Evolutionary conservation across 495 filamentous ascomycete genomes (phyloP).

Genomic region (Lichenothelia convexa): DNA sequence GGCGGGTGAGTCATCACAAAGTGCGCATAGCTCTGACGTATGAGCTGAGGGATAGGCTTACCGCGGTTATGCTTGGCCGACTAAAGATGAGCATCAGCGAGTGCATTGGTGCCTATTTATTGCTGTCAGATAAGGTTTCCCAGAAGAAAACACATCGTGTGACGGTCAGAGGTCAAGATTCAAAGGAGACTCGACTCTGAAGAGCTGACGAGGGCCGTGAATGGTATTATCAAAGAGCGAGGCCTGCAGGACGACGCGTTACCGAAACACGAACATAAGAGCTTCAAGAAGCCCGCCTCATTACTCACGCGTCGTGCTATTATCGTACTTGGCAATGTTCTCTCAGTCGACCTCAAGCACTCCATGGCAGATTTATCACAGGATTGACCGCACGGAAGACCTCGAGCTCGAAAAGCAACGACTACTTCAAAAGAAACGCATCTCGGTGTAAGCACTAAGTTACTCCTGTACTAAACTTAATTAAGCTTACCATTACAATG

Average conservation of each 20-base stretch:
- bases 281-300: no score
- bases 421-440: no score
- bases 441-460: no score
- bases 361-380: no score
- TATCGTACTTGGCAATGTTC: no score
- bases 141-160: conserved; percentile 1
- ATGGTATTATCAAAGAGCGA: conserved; percentile 1
- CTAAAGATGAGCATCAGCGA: conserved; percentile 10
- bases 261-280: conserved; percentile 9
- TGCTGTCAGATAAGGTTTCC: background rate
- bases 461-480: no score
- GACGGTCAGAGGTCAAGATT: conserved; percentile 6
- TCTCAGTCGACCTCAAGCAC: no score
- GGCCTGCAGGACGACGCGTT: conserved; percentile 6
- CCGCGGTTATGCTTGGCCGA: conserved; percentile 14
- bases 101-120: background rate
- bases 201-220: conserved; percentile 1
- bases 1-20: background rate
- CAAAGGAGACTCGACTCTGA: conserved; percentile 3
- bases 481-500: no score
- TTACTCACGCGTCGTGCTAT: no score
- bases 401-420: no score
- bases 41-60: conserved; percentile 2
- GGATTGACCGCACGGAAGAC: no score
- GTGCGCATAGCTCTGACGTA: background rate